Conservation (phyloP, 139 green algal species). For the Picochlorum costavermella region DNA sequence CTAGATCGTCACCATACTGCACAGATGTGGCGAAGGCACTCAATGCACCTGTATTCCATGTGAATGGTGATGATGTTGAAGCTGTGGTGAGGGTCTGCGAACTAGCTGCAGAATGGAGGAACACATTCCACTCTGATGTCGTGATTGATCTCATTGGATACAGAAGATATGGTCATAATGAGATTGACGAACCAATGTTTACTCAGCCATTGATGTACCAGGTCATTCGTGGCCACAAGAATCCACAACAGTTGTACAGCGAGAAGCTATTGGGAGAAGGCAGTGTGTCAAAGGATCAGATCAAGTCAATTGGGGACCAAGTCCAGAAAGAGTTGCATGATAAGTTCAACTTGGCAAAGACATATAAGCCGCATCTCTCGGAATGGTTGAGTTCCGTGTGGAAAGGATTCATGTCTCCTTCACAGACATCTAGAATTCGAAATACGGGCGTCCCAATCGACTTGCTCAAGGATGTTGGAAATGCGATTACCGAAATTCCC, state of each 20-base stretch:
- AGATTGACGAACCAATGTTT: slow-evolving; percentile 98
- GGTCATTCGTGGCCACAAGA: slow-evolving; percentile 64
- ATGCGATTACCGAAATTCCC: slow-evolving; percentile 74
- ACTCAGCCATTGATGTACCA: slow-evolving; percentile 97
- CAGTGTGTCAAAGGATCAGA: slow-evolving; percentile 56
- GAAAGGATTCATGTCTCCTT: slow-evolving; percentile 86
- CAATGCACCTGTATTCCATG: slow-evolving; percentile 91
- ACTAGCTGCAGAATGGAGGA: slow-evolving; percentile 89
- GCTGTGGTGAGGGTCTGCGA: slow-evolving; percentile 80
- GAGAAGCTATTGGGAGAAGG: slow-evolving; percentile 69
- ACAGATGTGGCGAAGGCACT: slow-evolving; percentile 95
- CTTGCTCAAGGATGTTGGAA: slow-evolving; percentile 60
- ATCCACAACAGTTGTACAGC: slow-evolving; percentile 63
- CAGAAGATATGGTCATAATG: slow-evolving; percentile 77
- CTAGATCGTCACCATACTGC: slow-evolving; percentile 77
- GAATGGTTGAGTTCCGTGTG: slow-evolving; percentile 89
- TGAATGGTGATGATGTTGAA: slow-evolving; percentile 97
- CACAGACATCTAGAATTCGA: slow-evolving; percentile 79
- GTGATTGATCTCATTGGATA: slow-evolving; percentile 94
- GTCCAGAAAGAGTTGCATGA: slow-evolving; percentile 62
- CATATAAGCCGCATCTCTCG: slow-evolving; percentile 61
- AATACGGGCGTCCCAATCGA: slow-evolving; percentile 77
- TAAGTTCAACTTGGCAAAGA: slow-evolving; percentile 73
- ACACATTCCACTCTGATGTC: slow-evolving; percentile 84
- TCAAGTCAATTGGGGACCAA: slow-evolving; percentile 49